Evolutionary conservation across 176 grass and related monocot genomes (phyloP).

Genomic region (Poa pratensis): DNA sequence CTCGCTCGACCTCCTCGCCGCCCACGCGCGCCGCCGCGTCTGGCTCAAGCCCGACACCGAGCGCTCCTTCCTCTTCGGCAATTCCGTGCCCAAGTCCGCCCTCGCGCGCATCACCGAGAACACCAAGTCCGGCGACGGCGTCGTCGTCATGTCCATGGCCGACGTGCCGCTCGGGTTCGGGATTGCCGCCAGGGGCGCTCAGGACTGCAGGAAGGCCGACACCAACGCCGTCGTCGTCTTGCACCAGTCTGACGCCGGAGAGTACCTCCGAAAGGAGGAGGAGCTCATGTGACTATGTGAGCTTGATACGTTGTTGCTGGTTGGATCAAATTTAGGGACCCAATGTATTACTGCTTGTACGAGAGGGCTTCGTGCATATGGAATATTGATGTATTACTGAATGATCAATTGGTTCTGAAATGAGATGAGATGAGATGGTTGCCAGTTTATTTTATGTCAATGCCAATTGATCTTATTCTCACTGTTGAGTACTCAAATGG

Average conservation of each 20-base stretch:
- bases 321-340: background rate
- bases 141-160: conserved; percentile 84
- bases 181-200: conserved; percentile 63
- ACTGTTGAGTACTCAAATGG: background rate
- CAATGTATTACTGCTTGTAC: background rate
- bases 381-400: background rate
- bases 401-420: conserved; percentile 2
- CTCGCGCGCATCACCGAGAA: conserved; percentile 91
- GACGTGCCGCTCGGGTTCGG: conserved; percentile 87
- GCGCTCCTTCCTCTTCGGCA: conserved; percentile 86
- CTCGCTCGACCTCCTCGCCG: conserved; percentile 82
- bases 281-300: conserved; percentile 75
- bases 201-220: conserved; percentile 87
- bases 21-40: conserved; percentile 83
- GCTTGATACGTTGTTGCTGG: background rate
- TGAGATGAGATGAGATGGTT: background rate
- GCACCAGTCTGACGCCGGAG: conserved; percentile 74
- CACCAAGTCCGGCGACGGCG: conserved; percentile 70
- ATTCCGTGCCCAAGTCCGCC: conserved; percentile 83
- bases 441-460: background rate
- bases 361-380: background rate
- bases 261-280: conserved; percentile 83
- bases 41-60: conserved; percentile 90
- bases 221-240: conserved; percentile 77
- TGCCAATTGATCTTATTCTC: conserved; percentile 5